Percentiles rank a stretch among this genome's conserved stretches.
Conservation (phyloP, 2,329 filamentous ascomycete species). For the Metarhizium anisopliae region DNA sequence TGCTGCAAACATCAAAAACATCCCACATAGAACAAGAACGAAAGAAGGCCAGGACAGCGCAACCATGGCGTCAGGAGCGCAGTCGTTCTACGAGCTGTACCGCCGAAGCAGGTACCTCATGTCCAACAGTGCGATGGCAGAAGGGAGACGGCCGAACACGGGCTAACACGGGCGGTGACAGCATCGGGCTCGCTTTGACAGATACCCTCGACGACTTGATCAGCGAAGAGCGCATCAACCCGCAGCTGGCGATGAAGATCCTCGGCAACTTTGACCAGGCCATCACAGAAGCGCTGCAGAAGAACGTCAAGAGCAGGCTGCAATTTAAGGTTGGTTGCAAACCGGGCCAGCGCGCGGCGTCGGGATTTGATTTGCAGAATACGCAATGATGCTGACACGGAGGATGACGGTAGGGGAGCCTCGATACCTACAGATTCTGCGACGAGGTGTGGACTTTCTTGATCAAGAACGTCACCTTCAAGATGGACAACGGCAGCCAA, state of each 20-base stretch:
- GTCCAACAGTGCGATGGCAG: background rate
- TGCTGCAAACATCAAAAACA: background rate
- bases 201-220: constrained; percentile 97
- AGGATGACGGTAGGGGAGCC: constrained; percentile 62
- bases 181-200: constrained; percentile 85
- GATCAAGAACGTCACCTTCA: constrained; percentile 98
- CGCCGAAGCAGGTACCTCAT: constrained; percentile 80
- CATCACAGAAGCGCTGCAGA: constrained; percentile 82
- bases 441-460: constrained; percentile 99
- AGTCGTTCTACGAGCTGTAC: constrained; percentile 87
- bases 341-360: background rate
- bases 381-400: background rate
- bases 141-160: background rate
- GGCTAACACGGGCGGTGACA: constrained; percentile 27
- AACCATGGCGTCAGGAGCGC: constrained; percentile 39
- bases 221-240: constrained; percentile 88
- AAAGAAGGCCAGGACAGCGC: background rate
- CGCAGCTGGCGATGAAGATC: constrained; percentile 97
- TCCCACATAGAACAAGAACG: background rate
- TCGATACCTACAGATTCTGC: constrained; percentile 98
- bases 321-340: constrained; percentile 73
- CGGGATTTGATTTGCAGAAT: background rate
- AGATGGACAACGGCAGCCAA: constrained; percentile 73
- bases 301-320: constrained; percentile 83
- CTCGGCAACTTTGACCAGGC: constrained; percentile 90